phyloP scores from a whole-genome alignment of 192 early-diverging fungal species.

The Phycomyces blakesleeanus region DNA sequence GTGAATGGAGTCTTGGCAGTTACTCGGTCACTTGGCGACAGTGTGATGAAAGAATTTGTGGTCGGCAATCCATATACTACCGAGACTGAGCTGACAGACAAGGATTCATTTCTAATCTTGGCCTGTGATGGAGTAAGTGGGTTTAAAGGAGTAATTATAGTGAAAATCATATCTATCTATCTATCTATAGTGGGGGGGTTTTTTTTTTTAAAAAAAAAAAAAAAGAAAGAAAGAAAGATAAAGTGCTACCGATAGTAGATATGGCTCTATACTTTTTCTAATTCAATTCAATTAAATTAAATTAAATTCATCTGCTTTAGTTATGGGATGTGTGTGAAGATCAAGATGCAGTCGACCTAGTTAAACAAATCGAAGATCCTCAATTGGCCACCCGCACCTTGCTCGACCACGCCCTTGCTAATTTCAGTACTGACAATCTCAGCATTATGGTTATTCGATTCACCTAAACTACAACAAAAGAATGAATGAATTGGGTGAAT shows the following conservation, averaged over 20 bases:
- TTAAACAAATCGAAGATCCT: slow-evolving; percentile 73
- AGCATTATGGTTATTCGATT: slow-evolving; percentile 82
- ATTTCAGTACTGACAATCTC: slow-evolving; percentile 94
- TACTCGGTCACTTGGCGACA: slow-evolving; percentile 92
- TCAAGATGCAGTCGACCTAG: slow-evolving; percentile 85
- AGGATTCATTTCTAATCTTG: slow-evolving; percentile 84
- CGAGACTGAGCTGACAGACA: slow-evolving; percentile 71
- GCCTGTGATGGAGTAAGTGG: slow-evolving; percentile 93
- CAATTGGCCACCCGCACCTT: slow-evolving; percentile 74
- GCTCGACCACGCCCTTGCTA: slow-evolving; percentile 83
- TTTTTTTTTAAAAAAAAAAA: too few species aligned
- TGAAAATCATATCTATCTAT: too few species aligned
- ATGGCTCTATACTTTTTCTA: too few species aligned
- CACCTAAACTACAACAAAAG: not conserved
- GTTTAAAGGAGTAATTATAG: too few species aligned
- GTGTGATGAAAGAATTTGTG: slow-evolving; percentile 94
- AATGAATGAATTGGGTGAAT: too few species aligned
- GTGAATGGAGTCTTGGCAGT: slow-evolving; percentile 97
- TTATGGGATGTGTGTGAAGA: slow-evolving; percentile 98
- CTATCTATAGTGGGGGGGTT: too few species aligned
- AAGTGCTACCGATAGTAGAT: too few species aligned
- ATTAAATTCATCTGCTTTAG: too few species aligned
- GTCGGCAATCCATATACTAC: slow-evolving; percentile 95
- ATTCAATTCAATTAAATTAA: too few species aligned
- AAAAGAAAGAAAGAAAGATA: too few species aligned